Base-by-base conservation (phyloP, 441 rosid genomes). In the Codiaeum variegatum region DNA sequence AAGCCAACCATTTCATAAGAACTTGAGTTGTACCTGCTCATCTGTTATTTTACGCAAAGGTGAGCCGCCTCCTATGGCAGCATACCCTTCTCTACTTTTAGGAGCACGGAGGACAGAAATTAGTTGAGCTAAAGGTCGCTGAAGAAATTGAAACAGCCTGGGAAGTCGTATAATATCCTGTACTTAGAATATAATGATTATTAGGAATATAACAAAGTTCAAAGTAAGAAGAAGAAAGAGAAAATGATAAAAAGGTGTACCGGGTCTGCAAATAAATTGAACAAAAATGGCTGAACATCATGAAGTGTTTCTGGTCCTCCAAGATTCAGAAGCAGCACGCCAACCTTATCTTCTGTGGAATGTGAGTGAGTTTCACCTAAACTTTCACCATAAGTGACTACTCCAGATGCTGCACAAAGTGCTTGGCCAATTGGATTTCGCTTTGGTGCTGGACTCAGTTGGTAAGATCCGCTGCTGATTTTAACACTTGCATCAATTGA, bases 281-380 rank as follows among this genome's bases (percentile, higher is more conserved):
- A 93, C 78, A 95, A 73, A 83, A 91, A 95, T 0, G 99, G 98
- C 52, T 92, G 96, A 62, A 92, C 98, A 62, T 94, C 98, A 21
- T 87, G 69, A 70, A 94, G 96, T 1, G 96, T 94, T 16, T 94
- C 97, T 1, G 98, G 98, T 19, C 97, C 98, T 80, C 98, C 99
- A 72, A 94, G 88, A 73, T 94, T 94, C 80, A 92, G 83, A 78
- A 92, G 96, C 72, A 92, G 81, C 70, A 94, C 95, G 67, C 97
- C 97, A 60, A 92, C 77, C 78, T 83, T 90, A 44, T 92, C 97
- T 62, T 91, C 90, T 0, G 77, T 73, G 23, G 81, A 82, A 31
- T 26, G 83, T 29, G 88, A 67, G 31, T 58, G 87, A 56, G 89
- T 56, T 66, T 82, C 86, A 54, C 51, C 62, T 55, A 70, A 51